Evolutionary conservation across 208 protist species (phyloP).

Genomic region (Leishmania lainsoni): DNA sequence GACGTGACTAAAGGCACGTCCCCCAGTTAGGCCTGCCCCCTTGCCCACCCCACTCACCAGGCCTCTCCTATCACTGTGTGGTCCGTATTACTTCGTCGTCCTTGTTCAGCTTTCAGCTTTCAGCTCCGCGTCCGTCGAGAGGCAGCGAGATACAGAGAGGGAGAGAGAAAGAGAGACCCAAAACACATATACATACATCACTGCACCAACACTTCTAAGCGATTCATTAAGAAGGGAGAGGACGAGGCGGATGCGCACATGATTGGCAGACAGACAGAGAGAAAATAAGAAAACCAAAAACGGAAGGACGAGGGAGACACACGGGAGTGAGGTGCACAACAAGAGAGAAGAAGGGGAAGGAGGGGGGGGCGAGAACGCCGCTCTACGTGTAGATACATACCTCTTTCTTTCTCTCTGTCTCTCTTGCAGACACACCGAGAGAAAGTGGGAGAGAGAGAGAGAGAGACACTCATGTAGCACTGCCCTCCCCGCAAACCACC

Average conservation of each 20-base stretch:
- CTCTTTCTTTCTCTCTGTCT: neutral
- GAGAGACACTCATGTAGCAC: neutral
- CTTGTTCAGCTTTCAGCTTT: neutral
- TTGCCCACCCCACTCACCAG: neutral
- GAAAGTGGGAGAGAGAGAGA: neutral
- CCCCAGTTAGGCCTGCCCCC: neutral
- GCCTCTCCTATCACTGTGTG: neutral
- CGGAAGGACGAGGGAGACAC: neutral
- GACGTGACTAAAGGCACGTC: neutral
- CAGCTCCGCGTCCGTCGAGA: neutral
- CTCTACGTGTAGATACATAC: neutral
- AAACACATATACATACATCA: neutral
- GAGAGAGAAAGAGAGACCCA: neutral
- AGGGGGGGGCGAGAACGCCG: neutral
- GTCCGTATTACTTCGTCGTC: neutral
- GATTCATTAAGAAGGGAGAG: neutral
- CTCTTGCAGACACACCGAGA: neutral
- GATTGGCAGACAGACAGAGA: neutral
- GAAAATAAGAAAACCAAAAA: neutral
- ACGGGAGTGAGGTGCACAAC: neutral
- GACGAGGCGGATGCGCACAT: neutral
- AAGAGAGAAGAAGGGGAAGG: neutral
- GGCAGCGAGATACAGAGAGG: neutral
- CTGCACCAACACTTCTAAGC: neutral
- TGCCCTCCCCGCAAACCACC: neutral